phyloP scores from a whole-genome alignment of 2,329 filamentous ascomycete species.

The Passalora sequoiae region DNA sequence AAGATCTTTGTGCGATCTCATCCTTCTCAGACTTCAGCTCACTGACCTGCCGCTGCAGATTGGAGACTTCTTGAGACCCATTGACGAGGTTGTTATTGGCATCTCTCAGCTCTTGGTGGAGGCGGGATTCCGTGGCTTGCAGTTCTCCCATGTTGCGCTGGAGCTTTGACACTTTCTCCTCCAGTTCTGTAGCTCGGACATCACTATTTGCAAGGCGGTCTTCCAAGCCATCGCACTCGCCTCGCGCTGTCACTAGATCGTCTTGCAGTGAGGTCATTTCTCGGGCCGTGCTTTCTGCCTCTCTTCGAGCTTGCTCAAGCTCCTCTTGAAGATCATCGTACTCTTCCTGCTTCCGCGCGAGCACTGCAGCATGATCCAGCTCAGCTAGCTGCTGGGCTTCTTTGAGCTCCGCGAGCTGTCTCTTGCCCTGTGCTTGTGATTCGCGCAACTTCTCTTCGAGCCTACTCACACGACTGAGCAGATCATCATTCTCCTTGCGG shows the following conservation, averaged over 20 bases:
- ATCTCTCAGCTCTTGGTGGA: conserved; percentile 16
- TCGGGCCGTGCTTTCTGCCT: conserved; percentile 1
- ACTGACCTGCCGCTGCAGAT: conserved; percentile 17
- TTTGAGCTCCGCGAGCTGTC: conserved; percentile 36
- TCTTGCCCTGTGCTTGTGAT: conserved; percentile 29
- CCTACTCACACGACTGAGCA: conserved; percentile 39
- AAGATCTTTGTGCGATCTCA: not conserved
- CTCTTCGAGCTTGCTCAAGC: conserved; percentile 18
- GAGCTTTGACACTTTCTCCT: conserved; percentile 2
- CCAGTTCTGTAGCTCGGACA: conserved; percentile 3
- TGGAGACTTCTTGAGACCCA: conserved; percentile 9
- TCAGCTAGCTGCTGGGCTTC: conserved; percentile 43
- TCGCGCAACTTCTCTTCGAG: conserved; percentile 28
- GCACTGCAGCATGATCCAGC: conserved; percentile 39
- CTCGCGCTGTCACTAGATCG: conserved; percentile 10
- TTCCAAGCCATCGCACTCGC: conserved; percentile 10
- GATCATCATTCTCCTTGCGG: conserved; percentile 40
- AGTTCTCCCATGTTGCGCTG: conserved; percentile 2
- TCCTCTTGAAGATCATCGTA: conserved; percentile 40
- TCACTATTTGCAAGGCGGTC: conserved; percentile 5
- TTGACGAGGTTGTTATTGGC: conserved; percentile 10
- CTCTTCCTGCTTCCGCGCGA: conserved; percentile 43
- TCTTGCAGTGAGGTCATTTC: conserved; percentile 6
- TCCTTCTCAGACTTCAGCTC: conserved; percentile 9
- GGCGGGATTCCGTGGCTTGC: conserved; percentile 6